Evolutionary conservation across 768 basidiomycete species (phyloP).

Genomic region (Termitomyces sp.): DNA sequence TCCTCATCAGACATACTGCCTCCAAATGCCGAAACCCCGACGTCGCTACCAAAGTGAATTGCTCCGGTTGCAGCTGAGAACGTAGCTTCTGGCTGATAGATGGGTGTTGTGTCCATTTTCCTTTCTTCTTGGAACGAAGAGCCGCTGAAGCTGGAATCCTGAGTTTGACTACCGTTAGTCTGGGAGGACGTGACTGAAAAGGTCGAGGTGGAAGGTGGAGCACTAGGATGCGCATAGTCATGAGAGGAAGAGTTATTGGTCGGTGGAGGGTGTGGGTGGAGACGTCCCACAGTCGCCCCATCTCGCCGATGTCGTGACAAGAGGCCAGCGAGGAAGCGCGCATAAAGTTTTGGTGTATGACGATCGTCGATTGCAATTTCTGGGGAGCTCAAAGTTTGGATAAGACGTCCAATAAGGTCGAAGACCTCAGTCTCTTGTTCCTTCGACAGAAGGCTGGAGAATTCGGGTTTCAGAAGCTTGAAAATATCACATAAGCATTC

Average conservation of each 20-base stretch:
- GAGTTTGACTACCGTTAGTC: slow-evolving; percentile 14
- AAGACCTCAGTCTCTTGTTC: slow-evolving; percentile 70
- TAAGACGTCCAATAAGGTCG: slow-evolving; percentile 66
- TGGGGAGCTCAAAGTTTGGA: slow-evolving; percentile 66
- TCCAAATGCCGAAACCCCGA: slow-evolving; percentile 30
- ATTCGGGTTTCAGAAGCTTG: slow-evolving; percentile 72
- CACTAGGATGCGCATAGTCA: slow-evolving; percentile 12
- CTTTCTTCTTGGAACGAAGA: slow-evolving; percentile 17
- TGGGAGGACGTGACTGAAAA: slow-evolving; percentile 23
- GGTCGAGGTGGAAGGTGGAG: slow-evolving; percentile 23
- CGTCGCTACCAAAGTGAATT: slow-evolving; percentile 40
- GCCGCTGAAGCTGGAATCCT: slow-evolving; percentile 14
- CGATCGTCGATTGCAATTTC: slow-evolving; percentile 79
- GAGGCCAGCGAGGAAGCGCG: slow-evolving; percentile 73
- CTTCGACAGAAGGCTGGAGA: slow-evolving; percentile 55
- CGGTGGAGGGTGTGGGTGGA: slow-evolving; percentile 48
- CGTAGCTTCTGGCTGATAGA: slow-evolving; percentile 46
- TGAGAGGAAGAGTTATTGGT: slow-evolving; percentile 23
- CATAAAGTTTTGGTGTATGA: slow-evolving; percentile 77
- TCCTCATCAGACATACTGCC: slow-evolving; percentile 46
- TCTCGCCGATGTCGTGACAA: slow-evolving; percentile 68
- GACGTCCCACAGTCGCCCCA: slow-evolving; percentile 54
- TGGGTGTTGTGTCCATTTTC: slow-evolving; percentile 30
- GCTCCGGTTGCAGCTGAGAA: slow-evolving; percentile 38
- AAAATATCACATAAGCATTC: background rate